These are phyloP conservation scores for Carnegiea gigantea DNA, from an alignment of 179 eudicot genomes.

Conservation along the genomic window DNA sequence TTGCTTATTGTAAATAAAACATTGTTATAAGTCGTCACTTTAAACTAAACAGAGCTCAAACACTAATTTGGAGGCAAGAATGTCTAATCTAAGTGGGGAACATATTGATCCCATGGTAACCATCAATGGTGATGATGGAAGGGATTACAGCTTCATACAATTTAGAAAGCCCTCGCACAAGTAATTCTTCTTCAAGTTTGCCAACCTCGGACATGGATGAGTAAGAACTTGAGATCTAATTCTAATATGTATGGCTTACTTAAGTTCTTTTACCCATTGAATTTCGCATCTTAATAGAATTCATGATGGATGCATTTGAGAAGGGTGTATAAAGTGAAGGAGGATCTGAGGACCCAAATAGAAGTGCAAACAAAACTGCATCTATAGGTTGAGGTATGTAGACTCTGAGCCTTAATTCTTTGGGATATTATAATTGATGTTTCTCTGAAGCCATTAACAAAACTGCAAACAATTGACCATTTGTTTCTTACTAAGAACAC, in stretches of 20 bases:
- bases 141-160: conserved; percentile 52
- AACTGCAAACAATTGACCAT: neutral
- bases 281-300: neutral
- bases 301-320: conserved; percentile 17
- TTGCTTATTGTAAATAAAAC: too few relatives aligned
- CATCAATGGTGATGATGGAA: conserved; percentile 26
- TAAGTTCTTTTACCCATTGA: neutral
- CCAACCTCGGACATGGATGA: conserved; percentile 61
- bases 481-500: neutral
- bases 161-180: conserved; percentile 59
- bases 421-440: neutral
- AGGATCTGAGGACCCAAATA: conserved; percentile 76
- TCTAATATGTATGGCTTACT: conserved; percentile 1
- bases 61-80: neutral
- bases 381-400: conserved; percentile 60
- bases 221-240: conserved; percentile 39
- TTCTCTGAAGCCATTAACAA: neutral
- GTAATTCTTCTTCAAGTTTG: conserved; percentile 57
- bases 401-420: neutral
- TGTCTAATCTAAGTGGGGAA: neutral
- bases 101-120: conserved; percentile 19
- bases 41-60: neutral
- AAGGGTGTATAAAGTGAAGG: conserved; percentile 76
- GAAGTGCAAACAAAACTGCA: conserved; percentile 72
- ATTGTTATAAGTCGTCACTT: too few relatives aligned